Conservation (phyloP, 306 rosid genomes). For the Benincasa hispida region DNA sequence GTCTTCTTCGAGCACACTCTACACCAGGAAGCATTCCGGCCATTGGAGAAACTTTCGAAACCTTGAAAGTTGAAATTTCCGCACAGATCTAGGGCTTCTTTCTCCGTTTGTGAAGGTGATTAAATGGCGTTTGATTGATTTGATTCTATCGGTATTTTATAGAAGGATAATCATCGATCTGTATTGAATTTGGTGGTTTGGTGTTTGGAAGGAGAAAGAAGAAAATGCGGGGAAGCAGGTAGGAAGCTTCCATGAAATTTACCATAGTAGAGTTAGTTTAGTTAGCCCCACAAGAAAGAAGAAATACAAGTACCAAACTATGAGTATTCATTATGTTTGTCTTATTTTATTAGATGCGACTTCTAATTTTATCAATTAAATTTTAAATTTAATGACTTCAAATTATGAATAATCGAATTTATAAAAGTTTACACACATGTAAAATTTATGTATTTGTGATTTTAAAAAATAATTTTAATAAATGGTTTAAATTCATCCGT, state of each 20-base stretch:
- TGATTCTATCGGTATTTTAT: background rate
- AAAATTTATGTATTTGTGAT: too few species aligned
- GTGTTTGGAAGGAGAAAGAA: background rate
- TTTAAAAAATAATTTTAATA: too few species aligned
- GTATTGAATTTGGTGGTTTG: background rate
- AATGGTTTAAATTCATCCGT: too few species aligned
- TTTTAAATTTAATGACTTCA: too few species aligned
- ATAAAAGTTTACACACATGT: too few species aligned
- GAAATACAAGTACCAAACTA: too few species aligned
- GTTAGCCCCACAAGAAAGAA: background rate
- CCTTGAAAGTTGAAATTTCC: background rate
- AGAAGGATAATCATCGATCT: background rate
- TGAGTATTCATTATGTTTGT: too few species aligned
- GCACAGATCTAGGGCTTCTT: background rate
- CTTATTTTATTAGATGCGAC: too few species aligned
- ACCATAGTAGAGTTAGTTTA: background rate
- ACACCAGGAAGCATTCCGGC: conserved; percentile 87
- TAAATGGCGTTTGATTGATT: background rate
- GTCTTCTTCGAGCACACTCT: conserved; percentile 82
- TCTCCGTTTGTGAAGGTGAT: background rate
- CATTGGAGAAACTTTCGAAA: conserved; percentile 16
- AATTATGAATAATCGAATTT: too few species aligned
- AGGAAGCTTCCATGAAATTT: conserved; percentile 1
- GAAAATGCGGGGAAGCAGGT: background rate
- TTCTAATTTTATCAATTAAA: too few species aligned